These are phyloP conservation scores for Aureobasidium vineae DNA, from an alignment of 2,329 filamentous ascomycete species.

Conservation along the genomic window DNA sequence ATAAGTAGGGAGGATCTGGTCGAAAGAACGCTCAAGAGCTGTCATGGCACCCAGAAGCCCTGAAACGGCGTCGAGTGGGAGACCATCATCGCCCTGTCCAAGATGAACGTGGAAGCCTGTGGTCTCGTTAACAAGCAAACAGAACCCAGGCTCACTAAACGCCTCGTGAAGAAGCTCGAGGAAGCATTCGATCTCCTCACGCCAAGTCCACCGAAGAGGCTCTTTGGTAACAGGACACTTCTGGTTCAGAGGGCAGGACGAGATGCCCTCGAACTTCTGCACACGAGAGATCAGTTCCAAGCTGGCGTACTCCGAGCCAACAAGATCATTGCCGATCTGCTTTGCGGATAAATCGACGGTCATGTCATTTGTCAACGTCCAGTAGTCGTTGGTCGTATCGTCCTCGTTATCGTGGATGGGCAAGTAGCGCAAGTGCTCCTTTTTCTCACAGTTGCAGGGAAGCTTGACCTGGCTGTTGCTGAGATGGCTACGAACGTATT, in stretches of 20 bases:
- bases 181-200: background rate
- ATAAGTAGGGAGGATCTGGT: background rate
- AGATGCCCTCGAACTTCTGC: background rate
- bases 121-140: background rate
- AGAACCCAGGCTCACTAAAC: background rate
- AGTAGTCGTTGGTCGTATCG: background rate
- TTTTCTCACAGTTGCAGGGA: background rate
- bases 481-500: background rate
- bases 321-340: background rate
- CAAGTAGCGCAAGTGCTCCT: background rate
- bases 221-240: background rate
- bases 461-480: background rate
- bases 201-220: background rate
- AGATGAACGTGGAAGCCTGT: conserved; percentile 8
- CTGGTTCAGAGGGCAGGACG: background rate
- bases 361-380: background rate
- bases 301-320: too few relatives aligned
- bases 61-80: background rate
- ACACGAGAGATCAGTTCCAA: conserved; percentile 6
- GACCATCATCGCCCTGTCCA: background rate
- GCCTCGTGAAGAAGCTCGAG: background rate
- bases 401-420: background rate
- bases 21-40: conserved; percentile 14
- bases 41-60: conserved; percentile 9
- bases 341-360: background rate